Conservation (phyloP, 225 moss, liverwort and hornwort genomes). For the Antitrichia curtipendula region DNA sequence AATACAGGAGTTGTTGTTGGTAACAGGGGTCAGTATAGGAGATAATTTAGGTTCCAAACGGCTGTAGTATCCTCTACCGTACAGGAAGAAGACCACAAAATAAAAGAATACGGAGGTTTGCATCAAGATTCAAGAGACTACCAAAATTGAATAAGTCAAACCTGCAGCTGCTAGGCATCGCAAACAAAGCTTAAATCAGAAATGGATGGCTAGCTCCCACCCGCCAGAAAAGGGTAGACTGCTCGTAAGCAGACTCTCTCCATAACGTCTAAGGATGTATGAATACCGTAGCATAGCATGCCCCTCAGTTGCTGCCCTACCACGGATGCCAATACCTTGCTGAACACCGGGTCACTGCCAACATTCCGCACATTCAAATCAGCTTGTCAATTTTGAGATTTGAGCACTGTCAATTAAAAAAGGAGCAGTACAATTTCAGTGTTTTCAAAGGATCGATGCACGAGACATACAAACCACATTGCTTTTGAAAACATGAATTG, state of each 20-base stretch:
- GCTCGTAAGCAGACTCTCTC: constrained; percentile 29
- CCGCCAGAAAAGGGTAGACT: constrained; percentile 25
- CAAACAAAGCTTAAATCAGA: constrained; percentile 50
- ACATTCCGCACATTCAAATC: background rate
- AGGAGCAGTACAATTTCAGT: background rate
- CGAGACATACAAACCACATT: background rate
- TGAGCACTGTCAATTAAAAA: background rate
- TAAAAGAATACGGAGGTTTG: background rate
- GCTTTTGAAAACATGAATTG: background rate
- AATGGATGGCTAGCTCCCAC: constrained; percentile 33
- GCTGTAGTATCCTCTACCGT: background rate
- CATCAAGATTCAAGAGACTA: background rate
- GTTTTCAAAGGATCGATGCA: background rate
- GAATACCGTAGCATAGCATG: background rate
- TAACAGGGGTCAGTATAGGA: background rate
- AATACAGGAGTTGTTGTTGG: background rate
- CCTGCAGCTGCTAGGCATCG: constrained; percentile 32
- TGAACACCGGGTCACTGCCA: constrained; percentile 4
- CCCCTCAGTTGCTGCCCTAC: background rate
- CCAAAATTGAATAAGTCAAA: background rate
- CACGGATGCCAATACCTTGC: constrained; percentile 1
- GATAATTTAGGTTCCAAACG: background rate
- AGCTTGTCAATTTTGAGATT: background rate
- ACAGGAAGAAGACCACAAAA: background rate
- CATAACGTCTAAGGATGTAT: constrained; percentile 8